Base-by-base conservation (phyloP, 192 early-diverging fungal species). In the Geranomyces variabilis region DNA sequence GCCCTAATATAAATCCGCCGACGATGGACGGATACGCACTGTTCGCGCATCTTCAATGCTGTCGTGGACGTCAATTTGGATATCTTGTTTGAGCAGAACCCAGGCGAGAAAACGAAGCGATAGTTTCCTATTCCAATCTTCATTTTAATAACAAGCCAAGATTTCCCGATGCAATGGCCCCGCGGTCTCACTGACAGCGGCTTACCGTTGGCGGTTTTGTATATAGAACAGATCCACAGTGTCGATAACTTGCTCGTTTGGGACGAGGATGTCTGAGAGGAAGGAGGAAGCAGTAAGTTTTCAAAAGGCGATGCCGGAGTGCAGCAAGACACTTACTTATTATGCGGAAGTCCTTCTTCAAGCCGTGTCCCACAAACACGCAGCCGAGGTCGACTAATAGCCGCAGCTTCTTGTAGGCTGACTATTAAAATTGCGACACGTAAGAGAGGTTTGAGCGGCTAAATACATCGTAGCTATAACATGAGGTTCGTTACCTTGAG, bases 341-440 rank as follows among this genome's bases (percentile, higher is more conserved):
- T 30, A 92, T 94, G 24, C 97, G 87, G 70, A 96, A 97, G 77
- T 99, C 97, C 63, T 96, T 95, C 51, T 92, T 91, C 43, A 99
- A 78, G 1, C 95, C 96, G 63, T 99, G 97, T 0, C 97, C 97
- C 46, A 99, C 89, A 78, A 99, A 94, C 12, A 91, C 81, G 74
- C 94, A 96, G 12, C 92, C 92, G 44, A 92, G 78, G 75, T 99
- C 96, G 0, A 97, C 90, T 21, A 99, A 78, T 30, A 94, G 78
- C 0, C 96, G 89, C 47, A 99, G 84, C 65, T 96, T 93, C 71
- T 90, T 91, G 80, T 99, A 97, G 0, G 91, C 92, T n/a, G 91
- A 73, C 77, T 80, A 43, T 41, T 41, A 55, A 14, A 55, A 55
- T 9, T 9, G 51, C 51, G 15, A 55, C 51, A n/a, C 36, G 36